Conservation (phyloP, 305 asterid species). For the Fraxinus angustifolia region DNA sequence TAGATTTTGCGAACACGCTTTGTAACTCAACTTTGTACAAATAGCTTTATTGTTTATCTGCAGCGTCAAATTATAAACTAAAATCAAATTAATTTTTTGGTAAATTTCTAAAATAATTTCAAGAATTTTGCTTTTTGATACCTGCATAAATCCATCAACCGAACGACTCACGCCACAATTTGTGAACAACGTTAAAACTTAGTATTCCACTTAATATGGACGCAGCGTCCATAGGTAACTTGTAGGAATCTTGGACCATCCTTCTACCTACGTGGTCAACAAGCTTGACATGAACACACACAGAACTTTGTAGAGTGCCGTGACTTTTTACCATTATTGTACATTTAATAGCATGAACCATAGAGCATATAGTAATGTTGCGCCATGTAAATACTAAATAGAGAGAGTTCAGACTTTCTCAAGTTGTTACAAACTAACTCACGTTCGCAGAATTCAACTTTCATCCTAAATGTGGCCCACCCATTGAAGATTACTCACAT, state of each 20-base stretch:
- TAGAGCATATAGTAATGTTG: background rate
- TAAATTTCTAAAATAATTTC: background rate
- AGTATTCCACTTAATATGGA: background rate
- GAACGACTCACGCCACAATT: background rate
- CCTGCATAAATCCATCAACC: background rate
- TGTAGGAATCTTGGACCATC: background rate
- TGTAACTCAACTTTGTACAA: no score
- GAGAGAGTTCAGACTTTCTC: background rate
- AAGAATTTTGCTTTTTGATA: background rate
- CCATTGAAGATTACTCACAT: background rate
- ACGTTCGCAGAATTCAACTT: background rate
- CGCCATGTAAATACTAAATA: background rate
- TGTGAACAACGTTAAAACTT: background rate
- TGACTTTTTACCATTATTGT: no score
- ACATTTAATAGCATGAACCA: background rate
- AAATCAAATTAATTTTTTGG: background rate
- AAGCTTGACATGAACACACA: background rate
- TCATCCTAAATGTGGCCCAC: background rate
- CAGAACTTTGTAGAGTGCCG: background rate
- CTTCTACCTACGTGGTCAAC: background rate
- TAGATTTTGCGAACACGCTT: no score
- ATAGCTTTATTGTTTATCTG: background rate
- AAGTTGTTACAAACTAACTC: background rate
- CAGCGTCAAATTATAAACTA: background rate
- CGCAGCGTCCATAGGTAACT: background rate